These are phyloP conservation scores for Bruguiera sexangula DNA, from an alignment of 345 rosid species.

Conservation along the genomic window DNA sequence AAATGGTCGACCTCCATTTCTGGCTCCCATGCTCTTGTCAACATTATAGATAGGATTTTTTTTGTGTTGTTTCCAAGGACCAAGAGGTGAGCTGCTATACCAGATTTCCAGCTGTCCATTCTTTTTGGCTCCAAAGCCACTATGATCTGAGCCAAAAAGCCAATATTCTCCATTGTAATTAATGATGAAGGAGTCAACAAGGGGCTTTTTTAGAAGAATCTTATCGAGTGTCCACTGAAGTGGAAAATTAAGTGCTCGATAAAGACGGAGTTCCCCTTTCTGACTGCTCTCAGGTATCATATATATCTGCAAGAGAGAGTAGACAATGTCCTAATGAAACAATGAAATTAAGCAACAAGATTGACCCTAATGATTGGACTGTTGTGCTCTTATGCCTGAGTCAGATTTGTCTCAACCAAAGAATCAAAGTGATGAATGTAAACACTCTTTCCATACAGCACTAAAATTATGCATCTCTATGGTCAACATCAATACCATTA, in stretches of 20 bases:
- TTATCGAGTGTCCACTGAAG: constrained; percentile 71
- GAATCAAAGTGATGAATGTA: not conserved
- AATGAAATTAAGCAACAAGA: not conserved
- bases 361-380: not conserved
- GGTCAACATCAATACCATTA: not conserved
- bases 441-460: not conserved
- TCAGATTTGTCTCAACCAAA: not conserved
- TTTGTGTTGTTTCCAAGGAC: constrained; percentile 94
- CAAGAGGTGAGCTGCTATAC: constrained; percentile 81
- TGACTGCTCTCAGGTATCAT: constrained; percentile 88
- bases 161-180: constrained; percentile 61
- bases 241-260: constrained; percentile 76
- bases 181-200: constrained; percentile 60
- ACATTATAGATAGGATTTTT: constrained; percentile 76
- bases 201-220: constrained; percentile 64
- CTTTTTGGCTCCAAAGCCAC: constrained; percentile 52
- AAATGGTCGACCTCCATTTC: constrained; percentile 93
- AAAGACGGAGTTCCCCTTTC: constrained; percentile 71
- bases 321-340: not conserved
- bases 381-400: not conserved
- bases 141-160: constrained; percentile 90
- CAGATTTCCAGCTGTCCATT: constrained; percentile 89
- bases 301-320: constrained; percentile 54
- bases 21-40: constrained; percentile 59
- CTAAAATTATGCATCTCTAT: not conserved